Evolutionary conservation across 768 basidiomycete genomes (phyloP).

Genomic region (Cystofilobasidium ferigula): DNA sequence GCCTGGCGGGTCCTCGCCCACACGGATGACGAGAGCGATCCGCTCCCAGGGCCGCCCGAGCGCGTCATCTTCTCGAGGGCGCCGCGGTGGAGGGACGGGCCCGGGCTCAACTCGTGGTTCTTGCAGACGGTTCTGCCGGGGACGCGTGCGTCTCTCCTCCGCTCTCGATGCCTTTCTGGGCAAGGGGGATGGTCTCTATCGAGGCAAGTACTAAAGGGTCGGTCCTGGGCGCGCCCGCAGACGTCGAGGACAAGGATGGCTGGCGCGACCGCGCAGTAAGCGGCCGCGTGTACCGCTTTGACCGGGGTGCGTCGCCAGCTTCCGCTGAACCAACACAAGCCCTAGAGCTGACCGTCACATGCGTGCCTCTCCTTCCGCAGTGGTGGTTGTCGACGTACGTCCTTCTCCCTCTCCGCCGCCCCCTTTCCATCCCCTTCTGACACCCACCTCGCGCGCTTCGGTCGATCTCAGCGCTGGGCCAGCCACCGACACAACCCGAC

Average conservation of each 20-base stretch:
- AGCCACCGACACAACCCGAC: background rate
- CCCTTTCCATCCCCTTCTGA: background rate
- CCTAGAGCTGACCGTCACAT: background rate
- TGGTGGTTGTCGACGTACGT: slow-evolving; percentile 18
- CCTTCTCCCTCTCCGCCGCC: background rate
- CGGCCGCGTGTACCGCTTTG: slow-evolving; percentile 16
- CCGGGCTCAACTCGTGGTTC: slow-evolving; percentile 23
- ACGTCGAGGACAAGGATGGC: background rate
- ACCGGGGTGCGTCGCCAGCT: slow-evolving; percentile 12
- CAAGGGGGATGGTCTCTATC: no score
- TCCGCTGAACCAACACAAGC: background rate
- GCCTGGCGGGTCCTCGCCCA: slow-evolving; percentile 17
- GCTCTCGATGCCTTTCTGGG: background rate
- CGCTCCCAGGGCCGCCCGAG: slow-evolving; percentile 8
- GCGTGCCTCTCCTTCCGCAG: no score
- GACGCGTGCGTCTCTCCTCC: background rate
- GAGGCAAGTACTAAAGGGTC: no score
- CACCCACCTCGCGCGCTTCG: background rate
- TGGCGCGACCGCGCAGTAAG: slow-evolving; percentile 14
- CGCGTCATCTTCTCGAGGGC: slow-evolving; percentile 18
- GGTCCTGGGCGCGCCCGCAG: no score
- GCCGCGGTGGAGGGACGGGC: slow-evolving; percentile 17
- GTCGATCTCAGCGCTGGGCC: slow-evolving; percentile 3
- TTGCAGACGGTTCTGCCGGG: slow-evolving; percentile 8
- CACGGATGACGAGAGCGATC: background rate